phyloP scores from a whole-genome alignment of 2,329 filamentous ascomycete species.

The Fusarium pilosicola region DNA sequence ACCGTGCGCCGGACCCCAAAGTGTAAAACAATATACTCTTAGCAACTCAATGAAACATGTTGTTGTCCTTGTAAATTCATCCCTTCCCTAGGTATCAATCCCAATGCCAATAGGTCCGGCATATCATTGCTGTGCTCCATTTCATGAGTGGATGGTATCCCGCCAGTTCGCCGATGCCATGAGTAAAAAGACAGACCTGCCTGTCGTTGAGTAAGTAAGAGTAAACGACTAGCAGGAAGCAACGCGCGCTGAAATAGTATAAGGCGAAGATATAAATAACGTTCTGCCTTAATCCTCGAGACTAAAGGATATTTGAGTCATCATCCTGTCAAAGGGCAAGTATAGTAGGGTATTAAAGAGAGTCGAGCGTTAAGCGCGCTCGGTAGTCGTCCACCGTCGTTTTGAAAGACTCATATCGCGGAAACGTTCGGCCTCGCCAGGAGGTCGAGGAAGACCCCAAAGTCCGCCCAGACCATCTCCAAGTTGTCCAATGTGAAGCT shows the following conservation, averaged over 20 bases:
- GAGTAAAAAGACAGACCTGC: slow-evolving; percentile 38
- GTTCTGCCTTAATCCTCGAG: slow-evolving; percentile 9
- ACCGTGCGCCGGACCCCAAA: not conserved
- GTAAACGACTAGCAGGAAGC: slow-evolving; percentile 31
- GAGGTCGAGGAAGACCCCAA: slow-evolving; percentile 57
- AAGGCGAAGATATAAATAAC: slow-evolving; percentile 16
- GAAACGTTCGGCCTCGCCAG: slow-evolving; percentile 57
- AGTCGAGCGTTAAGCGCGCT: slow-evolving; percentile 47
- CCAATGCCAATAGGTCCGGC: slow-evolving; percentile 6
- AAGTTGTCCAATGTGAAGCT: slow-evolving; percentile 49
- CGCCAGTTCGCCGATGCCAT: slow-evolving; percentile 43
- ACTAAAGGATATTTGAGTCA: slow-evolving; percentile 12
- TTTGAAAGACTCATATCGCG: slow-evolving; percentile 60
- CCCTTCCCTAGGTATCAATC: slow-evolving; percentile 27
- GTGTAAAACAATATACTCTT: not conserved
- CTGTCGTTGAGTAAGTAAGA: slow-evolving; percentile 22
- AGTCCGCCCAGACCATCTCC: slow-evolving; percentile 55
- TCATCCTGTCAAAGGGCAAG: slow-evolving; percentile 18
- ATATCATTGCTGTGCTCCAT: slow-evolving; percentile 17
- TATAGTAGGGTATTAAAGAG: slow-evolving; percentile 8
- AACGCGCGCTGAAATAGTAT: slow-evolving; percentile 39
- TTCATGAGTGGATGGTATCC: slow-evolving; percentile 25
- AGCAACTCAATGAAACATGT: slow-evolving; percentile 13
- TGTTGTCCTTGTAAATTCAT: not conserved
- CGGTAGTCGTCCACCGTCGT: slow-evolving; percentile 66